Conservation (phyloP, 345 rosid species). For the Populus simonii region DNA sequence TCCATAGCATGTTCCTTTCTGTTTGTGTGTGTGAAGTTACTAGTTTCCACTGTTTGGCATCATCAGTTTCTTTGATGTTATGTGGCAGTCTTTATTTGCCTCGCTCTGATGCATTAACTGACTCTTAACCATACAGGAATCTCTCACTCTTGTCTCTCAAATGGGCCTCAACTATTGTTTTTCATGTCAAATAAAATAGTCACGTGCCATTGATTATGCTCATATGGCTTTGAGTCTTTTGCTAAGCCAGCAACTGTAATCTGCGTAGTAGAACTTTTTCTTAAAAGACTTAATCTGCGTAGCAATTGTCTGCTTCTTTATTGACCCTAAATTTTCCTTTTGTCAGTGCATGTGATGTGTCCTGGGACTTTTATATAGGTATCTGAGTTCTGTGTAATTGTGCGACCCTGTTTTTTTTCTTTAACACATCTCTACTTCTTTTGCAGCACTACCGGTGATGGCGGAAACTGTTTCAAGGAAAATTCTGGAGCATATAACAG, state of each 20-base stretch:
- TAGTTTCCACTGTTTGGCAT: neutral
- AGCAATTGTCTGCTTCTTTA: neutral
- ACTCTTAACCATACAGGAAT: neutral
- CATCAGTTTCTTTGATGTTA: neutral
- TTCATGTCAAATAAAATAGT: neutral
- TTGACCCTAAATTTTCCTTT: neutral
- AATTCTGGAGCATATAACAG: slow-evolving; percentile 84
- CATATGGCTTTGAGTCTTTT: neutral
- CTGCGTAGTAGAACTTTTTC: neutral
- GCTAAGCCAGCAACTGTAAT: neutral
- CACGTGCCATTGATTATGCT: neutral
- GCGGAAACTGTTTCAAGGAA: slow-evolving; percentile 71
- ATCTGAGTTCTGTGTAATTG: neutral
- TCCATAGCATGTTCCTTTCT: neutral
- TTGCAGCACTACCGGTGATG: slow-evolving; percentile 79
- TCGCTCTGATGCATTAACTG: neutral
- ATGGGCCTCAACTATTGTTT: neutral
- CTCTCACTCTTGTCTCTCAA: neutral
- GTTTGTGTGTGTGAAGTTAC: neutral
- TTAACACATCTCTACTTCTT: slow-evolving; percentile 17
- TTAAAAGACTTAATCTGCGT: neutral
- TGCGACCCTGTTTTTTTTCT: neutral
- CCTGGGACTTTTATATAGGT: neutral
- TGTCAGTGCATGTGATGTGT: neutral
- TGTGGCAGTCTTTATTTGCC: neutral